Conservation (phyloP, 2,329 filamentous ascomycete species). For the Aureobasidium melanogenum region DNA sequence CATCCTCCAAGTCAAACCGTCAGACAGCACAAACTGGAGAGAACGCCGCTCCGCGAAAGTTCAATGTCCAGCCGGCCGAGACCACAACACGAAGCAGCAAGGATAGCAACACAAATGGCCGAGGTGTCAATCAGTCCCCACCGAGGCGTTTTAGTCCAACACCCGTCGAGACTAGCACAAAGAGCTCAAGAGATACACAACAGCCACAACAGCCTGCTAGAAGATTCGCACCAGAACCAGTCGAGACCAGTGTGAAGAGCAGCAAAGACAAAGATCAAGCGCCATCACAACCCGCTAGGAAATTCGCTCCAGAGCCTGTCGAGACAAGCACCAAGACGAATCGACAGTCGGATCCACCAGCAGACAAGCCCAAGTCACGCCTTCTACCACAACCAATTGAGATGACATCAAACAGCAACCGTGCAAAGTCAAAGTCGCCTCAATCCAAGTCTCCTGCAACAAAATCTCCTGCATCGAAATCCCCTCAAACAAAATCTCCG, state of each 20-base stretch:
- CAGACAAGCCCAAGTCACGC: conserved; percentile 1
- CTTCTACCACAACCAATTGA: conserved; percentile 40
- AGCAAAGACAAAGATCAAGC: conserved; percentile 17
- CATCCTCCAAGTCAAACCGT: conserved; percentile 53
- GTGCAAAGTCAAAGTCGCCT: conserved; percentile 21
- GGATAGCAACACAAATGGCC: conserved; percentile 5
- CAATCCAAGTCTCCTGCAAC: conserved; percentile 11
- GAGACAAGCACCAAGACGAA: conserved; percentile 22
- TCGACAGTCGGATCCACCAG: conserved; percentile 11
- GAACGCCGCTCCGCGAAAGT: conserved; percentile 40
- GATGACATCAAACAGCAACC: conserved; percentile 55
- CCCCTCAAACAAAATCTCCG: conserved; percentile 9
- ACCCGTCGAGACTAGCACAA: conserved; percentile 30
- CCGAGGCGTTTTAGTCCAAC: conserved; percentile 30
- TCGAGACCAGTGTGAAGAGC: conserved; percentile 29
- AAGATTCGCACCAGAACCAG: conserved; percentile 28
- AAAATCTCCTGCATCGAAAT: neutral
- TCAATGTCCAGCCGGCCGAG: conserved; percentile 31
- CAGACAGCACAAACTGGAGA: conserved; percentile 13
- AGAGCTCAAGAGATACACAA: conserved; percentile 19
- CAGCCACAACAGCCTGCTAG: conserved; percentile 15
- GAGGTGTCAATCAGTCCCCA: neutral
- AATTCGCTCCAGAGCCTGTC: conserved; percentile 26
- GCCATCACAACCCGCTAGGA: conserved; percentile 15
- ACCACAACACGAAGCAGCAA: conserved; percentile 19